Base-by-base conservation (phyloP, 2,329 filamentous ascomycete species). In the Pseudogymnoascus sp. region DNA sequence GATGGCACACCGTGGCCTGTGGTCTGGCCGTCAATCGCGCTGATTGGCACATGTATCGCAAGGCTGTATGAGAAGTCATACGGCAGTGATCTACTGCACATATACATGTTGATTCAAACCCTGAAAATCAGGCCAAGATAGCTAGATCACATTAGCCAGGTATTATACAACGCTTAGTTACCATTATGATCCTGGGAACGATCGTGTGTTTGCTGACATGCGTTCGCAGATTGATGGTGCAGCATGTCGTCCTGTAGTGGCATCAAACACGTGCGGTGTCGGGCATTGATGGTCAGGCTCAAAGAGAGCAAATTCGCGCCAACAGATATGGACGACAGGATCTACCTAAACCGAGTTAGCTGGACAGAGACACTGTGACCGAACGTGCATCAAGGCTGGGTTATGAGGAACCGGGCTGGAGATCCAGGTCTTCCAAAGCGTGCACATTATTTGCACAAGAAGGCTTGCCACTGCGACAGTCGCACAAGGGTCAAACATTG, bases 231-330 rank as follows among this genome's bases (percentile, higher is more conserved):
- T n/a, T 50, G 28, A 18, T 8, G 15, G 4, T 53, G 47, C 47
- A 50, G 7, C 14, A 30, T 50, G 7, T 30, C 14, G 7, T 28
- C 25, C 14, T 30, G 43, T 50, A 8, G 15, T 53, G 28, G 28
- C 15, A 53, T 53, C 47, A 53, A 53, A 53, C 47, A 53, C 47
- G 28, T 53, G 47, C 47, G 28, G 14, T 53, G 47, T 33, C 11
- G 47, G 47, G 47, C 47, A 33, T 53, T 12, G 15, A 53, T 18
- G 47, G 28, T 33, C 28, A 30, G 47, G 47, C 47, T 33, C 47
- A 33, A 33, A 33, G 47, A 30, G 25, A 53, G 47, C 28, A 20
- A 12, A 53, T 12, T 12, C 9, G 9, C 3, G 5, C 15, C 28
- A 53, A 53, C 28, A 15, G 47, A 53, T 33, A 33, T 33, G 11